phyloP scores from a whole-genome alignment of 2,329 filamentous ascomycete species.

The Arthrobotrys megalospora region DNA sequence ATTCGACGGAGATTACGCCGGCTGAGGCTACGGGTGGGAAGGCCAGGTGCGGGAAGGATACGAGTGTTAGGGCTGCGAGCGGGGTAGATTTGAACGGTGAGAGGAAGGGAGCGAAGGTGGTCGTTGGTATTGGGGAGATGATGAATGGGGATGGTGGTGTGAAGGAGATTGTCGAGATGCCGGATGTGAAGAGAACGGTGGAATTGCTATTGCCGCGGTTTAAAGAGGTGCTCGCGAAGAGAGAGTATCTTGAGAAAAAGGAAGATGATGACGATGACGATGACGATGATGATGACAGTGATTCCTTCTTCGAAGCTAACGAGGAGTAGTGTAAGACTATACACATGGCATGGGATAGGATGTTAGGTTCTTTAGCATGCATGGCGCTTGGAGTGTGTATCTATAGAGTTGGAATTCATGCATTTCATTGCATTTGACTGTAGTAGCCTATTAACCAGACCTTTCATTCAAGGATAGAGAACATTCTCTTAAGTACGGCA shows the following conservation, averaged over 20 bases:
- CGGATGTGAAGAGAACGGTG: slow-evolving; percentile 69
- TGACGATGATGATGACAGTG: slow-evolving; percentile 5
- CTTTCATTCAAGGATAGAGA: background rate
- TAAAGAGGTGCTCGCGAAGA: slow-evolving; percentile 65
- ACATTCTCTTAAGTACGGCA: background rate
- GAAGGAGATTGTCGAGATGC: slow-evolving; percentile 66
- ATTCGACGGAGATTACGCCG: slow-evolving; percentile 79
- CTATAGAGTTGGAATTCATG: slow-evolving; percentile 17
- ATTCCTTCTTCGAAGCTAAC: slow-evolving; percentile 24
- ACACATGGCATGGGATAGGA: background rate
- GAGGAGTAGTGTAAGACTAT: slow-evolving; percentile 23
- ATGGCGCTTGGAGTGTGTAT: slow-evolving; percentile 12
- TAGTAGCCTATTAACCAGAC: background rate
- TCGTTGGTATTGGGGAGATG: slow-evolving; percentile 50
- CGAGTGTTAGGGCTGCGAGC: slow-evolving; percentile 64
- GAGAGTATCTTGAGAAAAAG: slow-evolving; percentile 24
- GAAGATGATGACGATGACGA: background rate
- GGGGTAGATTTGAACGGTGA: slow-evolving; percentile 38
- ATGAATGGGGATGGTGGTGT: slow-evolving; percentile 64
- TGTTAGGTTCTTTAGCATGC: slow-evolving; percentile 1
- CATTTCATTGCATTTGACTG: background rate
- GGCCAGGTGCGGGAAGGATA: slow-evolving; percentile 72
- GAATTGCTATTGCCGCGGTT: slow-evolving; percentile 68
- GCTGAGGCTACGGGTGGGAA: slow-evolving; percentile 70
- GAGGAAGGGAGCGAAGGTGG: slow-evolving; percentile 22